Conservation (phyloP, 805 yeast genomes). For the Teunomyces cretensis region DNA sequence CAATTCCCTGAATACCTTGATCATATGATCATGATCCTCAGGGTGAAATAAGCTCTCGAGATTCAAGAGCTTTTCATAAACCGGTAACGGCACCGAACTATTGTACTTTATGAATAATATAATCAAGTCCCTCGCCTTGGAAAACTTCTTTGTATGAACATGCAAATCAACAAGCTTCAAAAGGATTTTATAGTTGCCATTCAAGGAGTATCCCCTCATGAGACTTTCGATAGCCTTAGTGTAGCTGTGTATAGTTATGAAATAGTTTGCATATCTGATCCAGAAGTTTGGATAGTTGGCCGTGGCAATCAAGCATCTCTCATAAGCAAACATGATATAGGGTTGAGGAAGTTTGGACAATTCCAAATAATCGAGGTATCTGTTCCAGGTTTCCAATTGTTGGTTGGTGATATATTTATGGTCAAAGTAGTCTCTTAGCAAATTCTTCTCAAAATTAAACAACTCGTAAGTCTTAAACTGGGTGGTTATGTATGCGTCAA, state of each 20-base stretch:
- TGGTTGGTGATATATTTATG: constrained; percentile 34
- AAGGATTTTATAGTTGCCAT: constrained; percentile 29
- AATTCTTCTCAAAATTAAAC: constrained; percentile 47
- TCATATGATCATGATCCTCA: constrained; percentile 23
- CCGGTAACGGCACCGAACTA: constrained; percentile 28
- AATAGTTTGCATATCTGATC: constrained; percentile 49
- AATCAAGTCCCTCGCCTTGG: constrained; percentile 38
- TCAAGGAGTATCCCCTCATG: constrained; percentile 30
- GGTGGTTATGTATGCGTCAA: constrained; percentile 54
- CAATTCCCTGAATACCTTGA: constrained; percentile 27
- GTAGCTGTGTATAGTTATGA: constrained; percentile 23
- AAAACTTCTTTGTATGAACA: constrained; percentile 32
- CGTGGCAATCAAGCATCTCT: constrained; percentile 48
- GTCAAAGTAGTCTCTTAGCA: constrained; percentile 34
- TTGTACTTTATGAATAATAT: constrained; percentile 24
- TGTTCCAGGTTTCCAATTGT: constrained; percentile 59
- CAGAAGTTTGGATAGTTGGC: constrained; percentile 49
- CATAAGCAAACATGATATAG: constrained; percentile 37
- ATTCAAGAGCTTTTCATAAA: constrained; percentile 43
- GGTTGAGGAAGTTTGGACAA: constrained; percentile 22
- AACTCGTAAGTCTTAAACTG: constrained; percentile 53
- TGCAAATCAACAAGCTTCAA: constrained; percentile 46
- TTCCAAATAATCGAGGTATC: constrained; percentile 58
- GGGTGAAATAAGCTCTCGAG: constrained; percentile 36
- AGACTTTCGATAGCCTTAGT: constrained; percentile 42